Conservation (phyloP, 1,284 basidiomycete genomes). For the Ustilago xerochloae region DNA sequence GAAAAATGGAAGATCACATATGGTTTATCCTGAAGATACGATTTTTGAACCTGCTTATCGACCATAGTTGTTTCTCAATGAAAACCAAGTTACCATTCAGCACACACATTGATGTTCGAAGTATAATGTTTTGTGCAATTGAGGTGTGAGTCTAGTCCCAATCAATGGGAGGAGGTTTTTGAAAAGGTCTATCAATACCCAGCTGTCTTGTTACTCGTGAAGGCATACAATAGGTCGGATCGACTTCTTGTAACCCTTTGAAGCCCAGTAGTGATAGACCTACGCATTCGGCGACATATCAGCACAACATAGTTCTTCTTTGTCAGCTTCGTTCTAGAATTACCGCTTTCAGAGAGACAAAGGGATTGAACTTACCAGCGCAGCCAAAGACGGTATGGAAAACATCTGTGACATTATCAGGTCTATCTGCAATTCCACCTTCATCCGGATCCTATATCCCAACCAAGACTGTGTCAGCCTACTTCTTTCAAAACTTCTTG, state of each 20-base stretch:
- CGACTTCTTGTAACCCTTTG: slow-evolving; percentile 81
- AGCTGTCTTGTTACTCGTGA: slow-evolving; percentile 74
- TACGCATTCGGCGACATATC: slow-evolving; percentile 59
- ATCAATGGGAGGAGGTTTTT: slow-evolving; percentile 18
- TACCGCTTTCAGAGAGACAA: background rate
- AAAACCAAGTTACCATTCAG: background rate
- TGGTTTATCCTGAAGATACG: slow-evolving; percentile 53
- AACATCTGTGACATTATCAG: slow-evolving; percentile 92
- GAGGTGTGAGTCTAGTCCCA: no score
- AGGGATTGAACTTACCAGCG: slow-evolving; percentile 75
- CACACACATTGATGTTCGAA: no score
- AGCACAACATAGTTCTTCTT: background rate
- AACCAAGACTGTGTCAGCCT: background rate
- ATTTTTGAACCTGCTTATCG: slow-evolving; percentile 41
- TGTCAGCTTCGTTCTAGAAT: background rate
- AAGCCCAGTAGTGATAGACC: slow-evolving; percentile 91
- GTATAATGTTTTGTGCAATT: no score
- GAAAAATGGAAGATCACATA: slow-evolving; percentile 46
- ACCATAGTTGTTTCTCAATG: slow-evolving; percentile 1
- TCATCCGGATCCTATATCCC: slow-evolving; percentile 80
- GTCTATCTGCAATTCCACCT: slow-evolving; percentile 93
- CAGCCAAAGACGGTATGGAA: slow-evolving; percentile 95
- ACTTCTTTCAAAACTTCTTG: background rate
- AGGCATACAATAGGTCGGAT: slow-evolving; percentile 97
- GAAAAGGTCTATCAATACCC: slow-evolving; percentile 53